phyloP scores from a whole-genome alignment of 176 grass and related monocot species.

The Musa itinerans region DNA sequence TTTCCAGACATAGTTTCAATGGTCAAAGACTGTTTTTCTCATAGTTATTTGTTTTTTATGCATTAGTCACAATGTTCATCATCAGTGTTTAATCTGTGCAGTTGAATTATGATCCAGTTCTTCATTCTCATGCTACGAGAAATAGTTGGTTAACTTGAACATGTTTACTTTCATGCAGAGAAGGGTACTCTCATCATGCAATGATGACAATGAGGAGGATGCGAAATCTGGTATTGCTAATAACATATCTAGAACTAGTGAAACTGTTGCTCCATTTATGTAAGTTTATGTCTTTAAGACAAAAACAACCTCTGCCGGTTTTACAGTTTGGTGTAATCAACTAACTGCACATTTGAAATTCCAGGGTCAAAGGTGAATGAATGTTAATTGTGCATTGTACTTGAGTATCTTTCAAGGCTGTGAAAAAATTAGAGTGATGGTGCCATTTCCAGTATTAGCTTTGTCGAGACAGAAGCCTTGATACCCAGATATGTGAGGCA shows the following conservation, averaged over 20 bases:
- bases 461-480: not conserved
- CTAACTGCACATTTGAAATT: not conserved
- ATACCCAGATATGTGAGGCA: not conserved
- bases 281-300: not conserved
- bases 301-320: not conserved
- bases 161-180: not conserved
- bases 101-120: not conserved
- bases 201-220: not conserved
- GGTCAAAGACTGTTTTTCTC: no score
- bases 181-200: conserved; percentile 2
- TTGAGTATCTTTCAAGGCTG: not conserved
- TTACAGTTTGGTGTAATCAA: not conserved
- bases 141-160: not conserved
- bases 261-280: conserved; percentile 8
- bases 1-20: no score
- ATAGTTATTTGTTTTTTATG: no score
- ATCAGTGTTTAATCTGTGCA: not conserved
- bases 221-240: not conserved
- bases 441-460: not conserved
- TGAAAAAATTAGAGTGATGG: not conserved
- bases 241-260: not conserved
- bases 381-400: not conserved
- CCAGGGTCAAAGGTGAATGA: conserved; percentile 2
- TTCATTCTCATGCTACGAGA: not conserved
- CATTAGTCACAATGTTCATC: no score